Evolutionary conservation across 108 stramenopile species (phyloP).

Genomic region (Hondaea fermentalgiana): DNA sequence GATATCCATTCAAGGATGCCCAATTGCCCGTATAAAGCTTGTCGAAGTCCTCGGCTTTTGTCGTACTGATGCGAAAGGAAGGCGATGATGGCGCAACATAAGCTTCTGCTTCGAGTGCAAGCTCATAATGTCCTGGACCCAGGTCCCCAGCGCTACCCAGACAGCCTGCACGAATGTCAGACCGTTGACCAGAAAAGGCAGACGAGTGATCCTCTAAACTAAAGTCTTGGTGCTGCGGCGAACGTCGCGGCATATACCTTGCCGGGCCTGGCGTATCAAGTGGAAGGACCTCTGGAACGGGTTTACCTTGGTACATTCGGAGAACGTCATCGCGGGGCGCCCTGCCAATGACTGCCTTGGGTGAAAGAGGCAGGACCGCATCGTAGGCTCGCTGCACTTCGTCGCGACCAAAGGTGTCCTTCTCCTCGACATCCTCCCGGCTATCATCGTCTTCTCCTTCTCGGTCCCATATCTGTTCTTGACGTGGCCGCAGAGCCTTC

Average conservation of each 20-base stretch:
- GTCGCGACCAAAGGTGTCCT: not conserved
- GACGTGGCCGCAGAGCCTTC: too few species aligned
- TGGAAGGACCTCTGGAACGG: not conserved
- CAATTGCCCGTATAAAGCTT: not conserved
- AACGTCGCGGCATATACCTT: not conserved
- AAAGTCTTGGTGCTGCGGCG: not conserved
- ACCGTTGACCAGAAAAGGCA: not conserved
- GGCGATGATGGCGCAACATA: not conserved
- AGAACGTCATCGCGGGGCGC: not conserved
- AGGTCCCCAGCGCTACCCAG: not conserved
- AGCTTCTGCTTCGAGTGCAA: not conserved
- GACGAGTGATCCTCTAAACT: not conserved
- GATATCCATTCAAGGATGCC: not conserved
- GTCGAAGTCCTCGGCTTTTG: not conserved
- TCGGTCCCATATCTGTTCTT: too few species aligned
- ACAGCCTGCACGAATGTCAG: not conserved
- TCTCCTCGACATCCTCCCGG: not conserved
- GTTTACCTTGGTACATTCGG: not conserved
- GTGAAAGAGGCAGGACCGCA: not conserved
- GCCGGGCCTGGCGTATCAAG: not conserved
- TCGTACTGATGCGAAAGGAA: not conserved
- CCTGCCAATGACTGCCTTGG: not conserved
- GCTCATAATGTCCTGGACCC: not conserved
- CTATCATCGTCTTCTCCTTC: too few species aligned
- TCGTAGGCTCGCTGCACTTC: not conserved